Conservation (phyloP, 352 stramenopile species). For the Globisporangium yorkense region DNA sequence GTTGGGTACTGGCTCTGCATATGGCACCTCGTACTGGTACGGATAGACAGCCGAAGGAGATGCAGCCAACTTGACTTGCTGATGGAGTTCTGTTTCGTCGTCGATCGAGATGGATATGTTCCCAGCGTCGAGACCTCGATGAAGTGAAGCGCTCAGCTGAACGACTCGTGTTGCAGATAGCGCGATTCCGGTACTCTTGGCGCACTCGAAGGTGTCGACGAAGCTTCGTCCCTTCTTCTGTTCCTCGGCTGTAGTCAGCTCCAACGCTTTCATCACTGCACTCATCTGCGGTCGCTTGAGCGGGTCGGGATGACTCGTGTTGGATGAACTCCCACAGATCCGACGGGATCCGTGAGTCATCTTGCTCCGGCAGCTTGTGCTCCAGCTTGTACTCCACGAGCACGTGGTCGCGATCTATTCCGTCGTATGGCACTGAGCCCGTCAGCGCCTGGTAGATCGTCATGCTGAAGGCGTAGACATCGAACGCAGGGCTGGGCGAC, state of each 20-base stretch:
- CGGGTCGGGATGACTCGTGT: background rate
- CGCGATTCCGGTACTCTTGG: too few relatives aligned
- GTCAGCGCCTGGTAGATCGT: slow-evolving; percentile 15
- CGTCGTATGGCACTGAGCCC: slow-evolving; percentile 7
- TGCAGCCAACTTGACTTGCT: too few relatives aligned
- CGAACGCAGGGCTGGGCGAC: slow-evolving; percentile 9
- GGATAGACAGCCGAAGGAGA: too few relatives aligned
- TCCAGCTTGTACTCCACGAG: slow-evolving; percentile 1
- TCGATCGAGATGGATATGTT: too few relatives aligned
- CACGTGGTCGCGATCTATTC: slow-evolving; percentile 1
- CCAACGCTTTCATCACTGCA: background rate
- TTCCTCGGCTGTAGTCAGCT: background rate
- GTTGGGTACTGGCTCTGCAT: too few relatives aligned
- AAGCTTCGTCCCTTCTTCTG: too few relatives aligned
- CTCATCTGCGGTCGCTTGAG: slow-evolving; percentile 1
- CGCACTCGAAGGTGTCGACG: too few relatives aligned
- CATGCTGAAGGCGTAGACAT: slow-evolving; percentile 22
- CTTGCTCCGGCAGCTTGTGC: background rate
- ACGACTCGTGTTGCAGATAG: too few relatives aligned
- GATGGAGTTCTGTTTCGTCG: too few relatives aligned
- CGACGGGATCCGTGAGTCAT: background rate
- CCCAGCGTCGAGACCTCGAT: too few relatives aligned
- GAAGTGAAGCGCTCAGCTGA: too few relatives aligned
- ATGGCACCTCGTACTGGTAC: too few relatives aligned
- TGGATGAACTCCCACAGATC: slow-evolving; percentile 4